A percentile compares a stretch with the other conserved stretches of the same genome.
Evolutionary conservation across 164 flowering plant genomes (phyloP).

Genomic region (Pachysandra terminalis): DNA sequence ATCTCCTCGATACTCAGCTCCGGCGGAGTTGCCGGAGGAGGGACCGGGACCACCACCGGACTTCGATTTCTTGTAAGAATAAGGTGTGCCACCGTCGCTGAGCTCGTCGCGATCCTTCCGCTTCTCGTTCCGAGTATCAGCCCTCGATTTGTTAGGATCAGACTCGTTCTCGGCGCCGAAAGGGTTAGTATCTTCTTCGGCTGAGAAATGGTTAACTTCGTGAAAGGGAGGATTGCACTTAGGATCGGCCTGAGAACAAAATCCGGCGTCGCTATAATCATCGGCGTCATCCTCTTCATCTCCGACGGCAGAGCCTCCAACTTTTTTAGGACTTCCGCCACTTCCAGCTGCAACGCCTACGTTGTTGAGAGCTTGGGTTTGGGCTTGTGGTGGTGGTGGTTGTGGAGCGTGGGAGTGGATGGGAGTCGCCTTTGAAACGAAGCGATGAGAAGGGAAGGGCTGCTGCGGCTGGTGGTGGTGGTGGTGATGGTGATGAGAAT

Average conservation of each 20-base stretch:
- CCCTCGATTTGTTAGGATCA: conserved; percentile 26
- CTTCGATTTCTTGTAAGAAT: conserved; percentile 14
- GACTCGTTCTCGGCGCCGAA: conserved; percentile 30
- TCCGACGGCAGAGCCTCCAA: conserved; percentile 11
- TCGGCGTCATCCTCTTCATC: conserved; percentile 29
- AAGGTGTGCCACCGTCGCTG: conserved; percentile 41
- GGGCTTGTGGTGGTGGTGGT: conserved; percentile 5
- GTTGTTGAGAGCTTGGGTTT: conserved; percentile 3
- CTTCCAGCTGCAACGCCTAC: not conserved
- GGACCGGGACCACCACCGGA: not conserved
- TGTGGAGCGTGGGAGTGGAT: conserved; percentile 1
- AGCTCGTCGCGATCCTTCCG: conserved; percentile 56
- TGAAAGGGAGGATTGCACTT: conserved; percentile 14
- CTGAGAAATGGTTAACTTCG: conserved; percentile 26
- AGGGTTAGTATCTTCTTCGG: conserved; percentile 33
- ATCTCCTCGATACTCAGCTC: conserved; percentile 15
- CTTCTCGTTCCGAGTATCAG: conserved; percentile 30
- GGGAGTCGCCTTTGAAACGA: conserved; percentile 7
- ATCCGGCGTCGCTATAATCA: conserved; percentile 30
- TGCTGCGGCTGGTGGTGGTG: conserved; percentile 17
- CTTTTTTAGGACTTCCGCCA: conserved; percentile 20
- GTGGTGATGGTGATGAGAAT: conserved; percentile 15
- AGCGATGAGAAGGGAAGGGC: conserved; percentile 13
- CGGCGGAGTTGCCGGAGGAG: conserved; percentile 2
- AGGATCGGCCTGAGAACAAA: conserved; percentile 26